phyloP scores from a whole-genome alignment of 2,329 filamentous ascomycete genomes.

The Exophiala phaeomuriformis region DNA sequence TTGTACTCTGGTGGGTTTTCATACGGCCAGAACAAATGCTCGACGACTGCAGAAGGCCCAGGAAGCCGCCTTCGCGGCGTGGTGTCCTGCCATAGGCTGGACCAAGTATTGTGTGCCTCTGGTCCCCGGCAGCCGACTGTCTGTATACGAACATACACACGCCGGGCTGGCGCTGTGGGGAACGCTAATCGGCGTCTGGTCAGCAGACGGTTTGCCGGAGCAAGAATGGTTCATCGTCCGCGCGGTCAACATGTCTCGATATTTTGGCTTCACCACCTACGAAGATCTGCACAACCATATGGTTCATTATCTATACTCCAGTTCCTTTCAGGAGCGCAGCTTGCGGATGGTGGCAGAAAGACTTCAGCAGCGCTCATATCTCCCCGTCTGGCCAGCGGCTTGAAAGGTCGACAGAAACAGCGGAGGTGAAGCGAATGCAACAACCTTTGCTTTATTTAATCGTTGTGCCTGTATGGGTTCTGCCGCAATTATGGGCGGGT shows the following conservation, averaged over 20 bases:
- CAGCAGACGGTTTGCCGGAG: slow-evolving; percentile 8
- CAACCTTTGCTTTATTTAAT: neutral
- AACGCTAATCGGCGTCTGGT: slow-evolving; percentile 14
- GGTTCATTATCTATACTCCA: slow-evolving; percentile 20
- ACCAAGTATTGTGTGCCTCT: slow-evolving; percentile 13
- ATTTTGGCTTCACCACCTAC: slow-evolving; percentile 18
- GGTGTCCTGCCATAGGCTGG: slow-evolving; percentile 17
- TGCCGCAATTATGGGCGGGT: neutral
- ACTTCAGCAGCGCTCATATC: neutral
- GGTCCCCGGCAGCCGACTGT: slow-evolving; percentile 5
- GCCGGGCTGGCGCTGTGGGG: slow-evolving; percentile 16
- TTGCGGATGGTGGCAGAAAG: slow-evolving; percentile 9
- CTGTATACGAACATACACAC: slow-evolving; percentile 11
- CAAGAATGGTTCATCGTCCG: slow-evolving; percentile 18
- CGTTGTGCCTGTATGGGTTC: neutral
- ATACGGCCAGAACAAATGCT: slow-evolving; percentile 17
- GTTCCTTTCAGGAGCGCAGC: slow-evolving; percentile 14
- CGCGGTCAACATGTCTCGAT: slow-evolving; percentile 16
- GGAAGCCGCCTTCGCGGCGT: slow-evolving; percentile 12
- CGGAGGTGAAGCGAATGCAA: neutral
- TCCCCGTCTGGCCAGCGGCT: neutral
- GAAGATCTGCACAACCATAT: slow-evolving; percentile 21
- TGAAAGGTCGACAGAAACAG: neutral
- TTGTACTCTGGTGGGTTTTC: slow-evolving; percentile 21
- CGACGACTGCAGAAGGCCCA: slow-evolving; percentile 6